These are phyloP conservation scores for Amylocystis lapponica DNA, from an alignment of 768 basidiomycete genomes.

Conservation along the genomic window DNA sequence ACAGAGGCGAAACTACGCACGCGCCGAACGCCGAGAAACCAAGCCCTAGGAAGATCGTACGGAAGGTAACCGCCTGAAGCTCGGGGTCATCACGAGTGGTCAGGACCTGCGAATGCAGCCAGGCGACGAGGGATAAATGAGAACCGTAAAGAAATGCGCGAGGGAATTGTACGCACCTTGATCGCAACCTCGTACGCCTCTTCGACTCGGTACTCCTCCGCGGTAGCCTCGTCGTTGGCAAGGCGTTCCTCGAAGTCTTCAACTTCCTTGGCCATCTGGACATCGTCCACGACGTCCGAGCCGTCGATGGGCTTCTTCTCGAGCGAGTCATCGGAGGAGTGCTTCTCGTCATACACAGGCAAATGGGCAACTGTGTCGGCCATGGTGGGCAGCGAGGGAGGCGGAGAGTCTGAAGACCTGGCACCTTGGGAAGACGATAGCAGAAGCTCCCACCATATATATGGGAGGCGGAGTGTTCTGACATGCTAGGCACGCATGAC, in stretches of 20 bases:
- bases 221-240: conserved; percentile 24
- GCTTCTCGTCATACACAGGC: conserved; percentile 16
- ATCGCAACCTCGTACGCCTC: conserved; percentile 35
- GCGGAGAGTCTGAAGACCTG: conserved; percentile 2
- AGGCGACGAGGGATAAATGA: neutral
- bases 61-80: conserved; percentile 44
- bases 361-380: conserved; percentile 7
- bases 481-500: no score
- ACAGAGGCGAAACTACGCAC: conserved; percentile 24
- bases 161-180: conserved; percentile 26
- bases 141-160: conserved; percentile 1
- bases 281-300: conserved; percentile 18
- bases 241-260: conserved; percentile 28
- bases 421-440: conserved; percentile 1
- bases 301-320: conserved; percentile 16
- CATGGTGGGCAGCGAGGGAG: conserved; percentile 10
- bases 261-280: conserved; percentile 21
- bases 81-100: conserved; percentile 31
- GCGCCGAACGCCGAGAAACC: conserved; percentile 51
- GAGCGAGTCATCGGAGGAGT: conserved; percentile 13
- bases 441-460: no score
- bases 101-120: conserved; percentile 22
- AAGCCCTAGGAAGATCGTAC: conserved; percentile 49
- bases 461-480: no score
- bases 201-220: conserved; percentile 31